A percentile compares a stretch with the other conserved stretches of the same genome.
Conservation (phyloP, 2,329 filamentous ascomycete genomes). For the Ophiostoma tasmaniense region DNA sequence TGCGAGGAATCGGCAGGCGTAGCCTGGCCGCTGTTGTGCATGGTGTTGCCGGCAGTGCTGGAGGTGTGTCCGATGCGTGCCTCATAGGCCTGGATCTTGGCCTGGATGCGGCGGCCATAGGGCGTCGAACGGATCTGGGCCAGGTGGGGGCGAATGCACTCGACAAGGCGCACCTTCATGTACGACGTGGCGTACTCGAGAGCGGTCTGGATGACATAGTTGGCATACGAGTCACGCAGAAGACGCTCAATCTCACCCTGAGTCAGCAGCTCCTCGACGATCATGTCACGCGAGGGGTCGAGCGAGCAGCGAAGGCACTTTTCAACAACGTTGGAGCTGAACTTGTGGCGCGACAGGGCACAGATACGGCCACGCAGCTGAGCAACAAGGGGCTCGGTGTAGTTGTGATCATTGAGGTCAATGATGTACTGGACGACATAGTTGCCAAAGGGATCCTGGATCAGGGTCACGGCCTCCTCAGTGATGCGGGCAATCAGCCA, state of each 20-base stretch:
- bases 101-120: slow-evolving; percentile 86
- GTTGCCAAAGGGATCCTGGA: slow-evolving; percentile 96
- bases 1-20: slow-evolving; percentile 46
- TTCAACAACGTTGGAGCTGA: slow-evolving; percentile 98
- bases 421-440: slow-evolving; percentile 99
- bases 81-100: slow-evolving; percentile 66
- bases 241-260: slow-evolving; percentile 77
- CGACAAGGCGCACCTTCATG: slow-evolving; percentile 67
- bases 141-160: slow-evolving; percentile 76
- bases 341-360: slow-evolving; percentile 84
- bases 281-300: slow-evolving; percentile 62
- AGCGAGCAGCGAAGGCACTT: slow-evolving; percentile 85
- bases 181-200: slow-evolving; percentile 72
- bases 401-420: slow-evolving; percentile 77
- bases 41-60: too few relatives aligned
- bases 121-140: slow-evolving; percentile 82
- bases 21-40: slow-evolving; percentile 38
- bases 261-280: slow-evolving; percentile 73
- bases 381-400: slow-evolving; percentile 80
- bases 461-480: slow-evolving; percentile 73
- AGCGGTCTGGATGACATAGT: slow-evolving; percentile 97
- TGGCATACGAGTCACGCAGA: slow-evolving; percentile 86
- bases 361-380: slow-evolving; percentile 68
- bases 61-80: slow-evolving; percentile 30
- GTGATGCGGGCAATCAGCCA: slow-evolving; percentile 84